Evolutionary conservation across 352 stramenopile species (phyloP).

Genomic region (Pythium diclinum): DNA sequence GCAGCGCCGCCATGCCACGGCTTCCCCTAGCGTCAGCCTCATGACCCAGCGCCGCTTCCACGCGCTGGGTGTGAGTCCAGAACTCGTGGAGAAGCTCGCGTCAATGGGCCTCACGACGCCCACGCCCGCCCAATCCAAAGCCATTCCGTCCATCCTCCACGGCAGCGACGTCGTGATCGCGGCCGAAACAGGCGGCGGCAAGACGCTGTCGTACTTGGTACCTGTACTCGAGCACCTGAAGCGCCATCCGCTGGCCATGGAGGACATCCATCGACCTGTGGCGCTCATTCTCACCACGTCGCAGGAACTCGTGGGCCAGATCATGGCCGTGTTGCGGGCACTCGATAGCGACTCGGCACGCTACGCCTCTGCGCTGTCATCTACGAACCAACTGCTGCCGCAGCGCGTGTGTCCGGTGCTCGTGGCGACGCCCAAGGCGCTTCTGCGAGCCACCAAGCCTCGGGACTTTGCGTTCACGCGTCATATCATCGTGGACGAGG

Average conservation of each 20-base stretch:
- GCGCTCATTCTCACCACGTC: conserved; percentile 84
- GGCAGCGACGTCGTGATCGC: conserved; percentile 88
- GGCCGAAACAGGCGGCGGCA: conserved; percentile 93
- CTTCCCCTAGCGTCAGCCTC: not conserved
- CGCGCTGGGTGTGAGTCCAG: conserved; percentile 43
- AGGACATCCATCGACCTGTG: conserved; percentile 44
- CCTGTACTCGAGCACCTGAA: conserved; percentile 80
- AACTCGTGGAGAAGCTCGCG: conserved; percentile 36
- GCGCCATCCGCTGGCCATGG: conserved; percentile 30
- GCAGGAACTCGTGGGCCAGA: conserved; percentile 82
- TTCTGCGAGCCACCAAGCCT: conserved; percentile 61
- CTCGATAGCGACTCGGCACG: conserved; percentile 40
- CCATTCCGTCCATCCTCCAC: conserved; percentile 55
- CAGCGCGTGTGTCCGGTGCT: conserved; percentile 46
- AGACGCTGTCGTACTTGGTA: conserved; percentile 95
- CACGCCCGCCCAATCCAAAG: conserved; percentile 47
- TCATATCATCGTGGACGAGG: conserved; percentile 74
- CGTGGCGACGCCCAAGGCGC: conserved; percentile 57
- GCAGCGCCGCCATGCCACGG: not conserved
- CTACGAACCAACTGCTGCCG: conserved; percentile 45
- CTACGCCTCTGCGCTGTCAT: conserved; percentile 46
- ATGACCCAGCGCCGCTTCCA: conserved; percentile 40
- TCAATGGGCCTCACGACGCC: conserved; percentile 39
- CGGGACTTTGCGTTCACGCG: conserved; percentile 75
- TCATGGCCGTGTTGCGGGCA: conserved; percentile 43